Percentiles rank a stretch among this genome's conserved stretches.
Conservation (phyloP, 768 basidiomycete genomes). For the Macrolepiota albuminosa region DNA sequence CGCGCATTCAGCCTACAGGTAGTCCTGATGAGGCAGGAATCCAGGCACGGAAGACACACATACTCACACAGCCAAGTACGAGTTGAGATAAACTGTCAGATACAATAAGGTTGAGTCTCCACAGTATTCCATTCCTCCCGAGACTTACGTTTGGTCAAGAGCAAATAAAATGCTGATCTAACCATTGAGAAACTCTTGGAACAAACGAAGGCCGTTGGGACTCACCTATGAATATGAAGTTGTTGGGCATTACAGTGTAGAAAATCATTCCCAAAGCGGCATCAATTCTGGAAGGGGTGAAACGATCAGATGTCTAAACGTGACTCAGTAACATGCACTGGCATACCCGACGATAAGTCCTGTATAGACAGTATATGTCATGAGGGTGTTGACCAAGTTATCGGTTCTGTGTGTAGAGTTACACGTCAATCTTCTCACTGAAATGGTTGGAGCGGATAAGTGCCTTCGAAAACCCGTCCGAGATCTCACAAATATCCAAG, state of each 20-base stretch:
- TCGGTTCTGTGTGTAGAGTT: slow-evolving; percentile 37
- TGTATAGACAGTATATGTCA: slow-evolving; percentile 52
- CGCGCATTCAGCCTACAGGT: slow-evolving; percentile 41
- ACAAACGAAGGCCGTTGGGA: background rate
- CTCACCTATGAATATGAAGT: slow-evolving; percentile 47
- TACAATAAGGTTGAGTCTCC: background rate
- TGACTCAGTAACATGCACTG: background rate
- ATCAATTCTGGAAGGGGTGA: slow-evolving; percentile 32
- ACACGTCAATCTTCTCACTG: background rate
- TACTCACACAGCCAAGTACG: slow-evolving; percentile 44
- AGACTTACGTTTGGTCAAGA: slow-evolving; percentile 46
- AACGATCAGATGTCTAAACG: background rate
- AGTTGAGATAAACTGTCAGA: slow-evolving; percentile 47
- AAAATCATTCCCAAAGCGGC: slow-evolving; percentile 40
- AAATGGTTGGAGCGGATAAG: background rate
- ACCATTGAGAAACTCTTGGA: background rate
- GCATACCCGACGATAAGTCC: slow-evolving; percentile 41
- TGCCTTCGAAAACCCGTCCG: slow-evolving; percentile 50
- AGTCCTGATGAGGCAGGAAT: background rate
- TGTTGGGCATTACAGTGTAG: slow-evolving; percentile 49
- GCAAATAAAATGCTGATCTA: slow-evolving; percentile 39
- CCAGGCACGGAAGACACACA: background rate
- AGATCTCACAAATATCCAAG: slow-evolving; percentile 41
- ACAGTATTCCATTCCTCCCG: background rate
- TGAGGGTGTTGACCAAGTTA: slow-evolving; percentile 40